Percentiles rank a stretch among this genome's conserved stretches.
Evolutionary conservation across 2,329 filamentous ascomycete species (phyloP).

Genomic region (Beauveria varroae): DNA sequence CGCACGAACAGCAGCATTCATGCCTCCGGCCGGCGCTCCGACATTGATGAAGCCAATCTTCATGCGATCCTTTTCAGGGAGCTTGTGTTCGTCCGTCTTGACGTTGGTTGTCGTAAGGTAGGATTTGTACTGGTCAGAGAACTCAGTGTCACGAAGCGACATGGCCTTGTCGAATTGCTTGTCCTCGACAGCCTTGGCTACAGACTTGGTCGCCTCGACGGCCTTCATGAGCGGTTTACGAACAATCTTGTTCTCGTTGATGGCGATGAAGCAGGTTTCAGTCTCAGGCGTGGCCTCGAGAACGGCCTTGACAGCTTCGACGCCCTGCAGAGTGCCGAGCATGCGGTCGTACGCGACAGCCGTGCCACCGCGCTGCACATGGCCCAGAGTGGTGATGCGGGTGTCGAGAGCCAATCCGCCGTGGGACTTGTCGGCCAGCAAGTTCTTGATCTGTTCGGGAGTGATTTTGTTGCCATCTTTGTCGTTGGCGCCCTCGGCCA

Average conservation of each 20-base stretch:
- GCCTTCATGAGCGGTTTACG: conserved; percentile 84
- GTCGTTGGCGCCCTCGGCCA: conserved; percentile 91
- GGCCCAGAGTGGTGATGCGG: conserved; percentile 86
- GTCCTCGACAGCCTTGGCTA: conserved; percentile 71
- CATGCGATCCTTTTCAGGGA: conserved; percentile 75
- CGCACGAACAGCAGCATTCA: conserved; percentile 93
- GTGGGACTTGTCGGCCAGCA: conserved; percentile 65
- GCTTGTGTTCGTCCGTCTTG: conserved; percentile 56
- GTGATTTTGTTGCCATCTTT: conserved; percentile 76
- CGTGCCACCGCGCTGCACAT: conserved; percentile 91
- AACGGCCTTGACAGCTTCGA: conserved; percentile 88
- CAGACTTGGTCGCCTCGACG: conserved; percentile 76
- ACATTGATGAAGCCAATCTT: conserved; percentile 94
- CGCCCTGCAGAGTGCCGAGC: conserved; percentile 85
- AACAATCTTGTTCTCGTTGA: conserved; percentile 96
- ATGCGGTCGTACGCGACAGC: conserved; percentile 93
- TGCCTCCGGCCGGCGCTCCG: conserved; percentile 90
- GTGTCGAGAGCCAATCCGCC: conserved; percentile 75
- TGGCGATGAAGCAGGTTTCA: conserved; percentile 89
- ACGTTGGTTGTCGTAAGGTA: conserved; percentile 88
- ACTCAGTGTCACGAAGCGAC: conserved; percentile 83
- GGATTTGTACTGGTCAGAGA: conserved; percentile 82
- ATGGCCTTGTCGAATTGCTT: conserved; percentile 87
- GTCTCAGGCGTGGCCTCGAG: conserved; percentile 83
- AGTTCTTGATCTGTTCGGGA: conserved; percentile 72